A percentile compares a stretch with the other conserved stretches of the same genome.
Conservation (phyloP, 1,284 basidiomycete genomes). For the Puccinia coronata region DNA sequence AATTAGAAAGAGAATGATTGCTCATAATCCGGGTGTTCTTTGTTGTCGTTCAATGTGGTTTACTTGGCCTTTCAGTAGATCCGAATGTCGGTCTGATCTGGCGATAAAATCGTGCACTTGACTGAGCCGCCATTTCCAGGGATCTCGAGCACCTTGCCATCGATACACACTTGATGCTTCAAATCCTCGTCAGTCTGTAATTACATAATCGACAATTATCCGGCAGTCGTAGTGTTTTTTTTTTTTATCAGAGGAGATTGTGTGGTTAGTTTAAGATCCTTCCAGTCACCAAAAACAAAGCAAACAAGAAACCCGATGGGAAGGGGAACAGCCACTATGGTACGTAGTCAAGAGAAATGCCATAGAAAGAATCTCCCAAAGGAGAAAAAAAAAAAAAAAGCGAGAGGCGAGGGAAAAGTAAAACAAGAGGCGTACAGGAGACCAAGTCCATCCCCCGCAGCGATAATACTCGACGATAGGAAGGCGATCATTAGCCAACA, state of each 20-base stretch:
- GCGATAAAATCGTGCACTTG: constrained; percentile 3
- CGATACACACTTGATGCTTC: constrained; percentile 35
- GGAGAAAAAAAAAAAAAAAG: neutral
- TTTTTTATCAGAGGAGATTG: neutral
- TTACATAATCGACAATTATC: too few relatives aligned
- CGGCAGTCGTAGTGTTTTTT: too few relatives aligned
- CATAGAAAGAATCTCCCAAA: too few relatives aligned
- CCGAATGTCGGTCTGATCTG: neutral
- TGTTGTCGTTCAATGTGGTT: neutral
- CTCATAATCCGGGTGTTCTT: neutral
- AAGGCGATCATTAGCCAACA: constrained; percentile 65
- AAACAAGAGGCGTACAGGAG: constrained; percentile 66
- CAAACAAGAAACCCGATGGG: neutral
- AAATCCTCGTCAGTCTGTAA: neutral
- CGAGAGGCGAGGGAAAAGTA: neutral
- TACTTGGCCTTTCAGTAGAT: neutral
- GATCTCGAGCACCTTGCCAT: constrained; percentile 36
- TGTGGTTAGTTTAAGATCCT: neutral
- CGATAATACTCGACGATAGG: constrained; percentile 77
- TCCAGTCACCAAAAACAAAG: neutral
- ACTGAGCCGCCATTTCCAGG: constrained; percentile 12
- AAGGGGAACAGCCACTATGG: neutral
- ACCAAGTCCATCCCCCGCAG: constrained; percentile 80
- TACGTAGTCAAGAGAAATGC: neutral
- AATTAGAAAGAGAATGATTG: neutral